A percentile compares a stretch with the other conserved stretches of the same genome.
phyloP scores from a whole-genome alignment of 2,329 filamentous ascomycete genomes.

The Cladosporium sp. region DNA sequence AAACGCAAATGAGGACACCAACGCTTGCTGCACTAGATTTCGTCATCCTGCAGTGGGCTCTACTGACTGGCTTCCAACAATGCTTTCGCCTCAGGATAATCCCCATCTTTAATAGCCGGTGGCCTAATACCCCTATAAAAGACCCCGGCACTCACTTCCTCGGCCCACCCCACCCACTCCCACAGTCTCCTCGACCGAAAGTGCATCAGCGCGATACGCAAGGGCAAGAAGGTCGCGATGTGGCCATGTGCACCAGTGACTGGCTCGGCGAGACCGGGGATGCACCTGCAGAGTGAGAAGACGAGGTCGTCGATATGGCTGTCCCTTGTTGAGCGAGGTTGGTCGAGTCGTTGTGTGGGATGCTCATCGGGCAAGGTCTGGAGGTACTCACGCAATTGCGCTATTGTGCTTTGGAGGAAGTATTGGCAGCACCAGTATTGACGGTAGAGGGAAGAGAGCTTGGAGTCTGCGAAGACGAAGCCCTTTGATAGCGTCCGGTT shows the following conservation, averaged over 20 bases:
- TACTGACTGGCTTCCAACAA: too few relatives aligned
- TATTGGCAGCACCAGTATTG: not conserved
- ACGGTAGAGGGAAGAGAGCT: not conserved
- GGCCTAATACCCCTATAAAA: not conserved
- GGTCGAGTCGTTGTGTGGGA: too few relatives aligned
- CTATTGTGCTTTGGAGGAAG: not conserved
- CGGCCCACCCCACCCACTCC: not conserved
- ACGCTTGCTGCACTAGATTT: too few relatives aligned
- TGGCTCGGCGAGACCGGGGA: not conserved
- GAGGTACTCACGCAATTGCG: not conserved
- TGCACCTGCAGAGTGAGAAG: not conserved
- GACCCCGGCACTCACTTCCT: not conserved
- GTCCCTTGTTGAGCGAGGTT: not conserved
- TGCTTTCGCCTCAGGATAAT: not conserved
- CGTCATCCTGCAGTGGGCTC: too few relatives aligned
- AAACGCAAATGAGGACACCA: too few relatives aligned
- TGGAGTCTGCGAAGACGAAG: not conserved
- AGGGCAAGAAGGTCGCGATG: not conserved
- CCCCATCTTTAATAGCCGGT: not conserved
- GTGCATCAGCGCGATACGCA: not conserved
- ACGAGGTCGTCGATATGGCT: not conserved
- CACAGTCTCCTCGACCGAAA: not conserved
- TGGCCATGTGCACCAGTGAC: conserved; percentile 1
- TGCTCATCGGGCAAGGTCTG: not conserved
- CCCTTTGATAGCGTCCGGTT: not conserved